Evolutionary conservation across 2,329 filamentous ascomycete species (phyloP).

Genomic region (Dothideomycetidae sp.): DNA sequence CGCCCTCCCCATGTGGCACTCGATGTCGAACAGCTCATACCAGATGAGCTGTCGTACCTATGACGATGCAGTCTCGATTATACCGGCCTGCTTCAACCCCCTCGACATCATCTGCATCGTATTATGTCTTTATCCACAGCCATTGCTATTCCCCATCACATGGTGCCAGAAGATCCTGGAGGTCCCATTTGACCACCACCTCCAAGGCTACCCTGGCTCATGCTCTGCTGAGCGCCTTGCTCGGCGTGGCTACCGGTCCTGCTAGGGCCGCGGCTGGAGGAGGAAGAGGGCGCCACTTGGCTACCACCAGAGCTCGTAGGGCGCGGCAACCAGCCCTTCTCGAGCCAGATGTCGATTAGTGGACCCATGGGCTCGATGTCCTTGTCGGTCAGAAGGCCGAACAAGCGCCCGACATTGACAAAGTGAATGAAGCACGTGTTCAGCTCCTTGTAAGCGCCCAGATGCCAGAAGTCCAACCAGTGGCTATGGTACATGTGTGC

Average conservation of each 20-base stretch:
- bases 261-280: conserved; percentile 7
- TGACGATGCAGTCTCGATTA: too few species aligned
- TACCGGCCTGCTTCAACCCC: too few species aligned
- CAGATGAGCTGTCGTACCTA: too few species aligned
- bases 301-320: conserved; percentile 9
- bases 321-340: conserved; percentile 67
- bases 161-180: conserved; percentile 2
- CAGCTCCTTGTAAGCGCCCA: conserved; percentile 34
- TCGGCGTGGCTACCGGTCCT: conserved; percentile 4
- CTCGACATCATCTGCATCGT: too few species aligned
- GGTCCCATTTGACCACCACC: conserved; percentile 1
- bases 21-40: too few species aligned
- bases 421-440: conserved; percentile 42
- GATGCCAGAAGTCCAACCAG: conserved; percentile 38
- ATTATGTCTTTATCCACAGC: too few species aligned
- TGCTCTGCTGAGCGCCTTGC: conserved; percentile 1
- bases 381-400: conserved; percentile 63
- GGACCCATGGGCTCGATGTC: conserved; percentile 95
- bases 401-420: conserved; percentile 56
- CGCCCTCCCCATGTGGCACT: too few species aligned
- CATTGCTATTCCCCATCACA: not conserved
- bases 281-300: not conserved
- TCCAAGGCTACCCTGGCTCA: conserved; percentile 2
- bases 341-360: conserved; percentile 80
- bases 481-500: conserved; percentile 39